Conservation (phyloP, 148 eudicot genomes). For the Nepenthes gracilis region DNA sequence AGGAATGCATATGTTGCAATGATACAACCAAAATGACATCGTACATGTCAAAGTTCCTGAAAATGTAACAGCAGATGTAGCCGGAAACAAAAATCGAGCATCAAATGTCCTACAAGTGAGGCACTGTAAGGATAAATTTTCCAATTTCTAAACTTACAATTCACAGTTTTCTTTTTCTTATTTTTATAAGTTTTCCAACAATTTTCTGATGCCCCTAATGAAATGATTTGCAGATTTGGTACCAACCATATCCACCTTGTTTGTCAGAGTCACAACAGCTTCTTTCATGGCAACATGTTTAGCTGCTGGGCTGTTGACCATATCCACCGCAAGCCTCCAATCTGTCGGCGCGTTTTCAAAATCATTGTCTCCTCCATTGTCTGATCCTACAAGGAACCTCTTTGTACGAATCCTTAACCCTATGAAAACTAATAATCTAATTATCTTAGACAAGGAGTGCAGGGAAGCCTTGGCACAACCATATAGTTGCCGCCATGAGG, state of each 20-base stretch:
- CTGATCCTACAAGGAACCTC: conserved; percentile 69
- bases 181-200: background rate
- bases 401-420: conserved; percentile 43
- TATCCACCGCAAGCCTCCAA: conserved; percentile 70
- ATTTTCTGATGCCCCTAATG: background rate
- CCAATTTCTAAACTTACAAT: background rate
- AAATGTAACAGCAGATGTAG: conserved; percentile 75
- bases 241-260: conserved; percentile 45
- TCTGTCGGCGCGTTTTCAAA: conserved; percentile 51
- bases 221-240: conserved; percentile 46
- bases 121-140: conserved; percentile 57
- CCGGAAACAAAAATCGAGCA: conserved; percentile 70
- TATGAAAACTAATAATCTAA: background rate
- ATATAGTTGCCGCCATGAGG: background rate
- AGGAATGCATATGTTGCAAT: conserved; percentile 30
- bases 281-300: conserved; percentile 54
- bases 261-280: conserved; percentile 52
- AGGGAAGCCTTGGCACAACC: too few relatives aligned
- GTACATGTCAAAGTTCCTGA: conserved; percentile 57
- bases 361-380: conserved; percentile 39
- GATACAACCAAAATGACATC: conserved; percentile 22
- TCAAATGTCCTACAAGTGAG: conserved; percentile 67
- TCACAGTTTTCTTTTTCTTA: background rate
- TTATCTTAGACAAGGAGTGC: background rate
- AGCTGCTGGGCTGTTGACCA: conserved; percentile 56